Base-by-base conservation (phyloP, 2,329 filamentous ascomycete species). In the Cladosporium halotolerans region DNA sequence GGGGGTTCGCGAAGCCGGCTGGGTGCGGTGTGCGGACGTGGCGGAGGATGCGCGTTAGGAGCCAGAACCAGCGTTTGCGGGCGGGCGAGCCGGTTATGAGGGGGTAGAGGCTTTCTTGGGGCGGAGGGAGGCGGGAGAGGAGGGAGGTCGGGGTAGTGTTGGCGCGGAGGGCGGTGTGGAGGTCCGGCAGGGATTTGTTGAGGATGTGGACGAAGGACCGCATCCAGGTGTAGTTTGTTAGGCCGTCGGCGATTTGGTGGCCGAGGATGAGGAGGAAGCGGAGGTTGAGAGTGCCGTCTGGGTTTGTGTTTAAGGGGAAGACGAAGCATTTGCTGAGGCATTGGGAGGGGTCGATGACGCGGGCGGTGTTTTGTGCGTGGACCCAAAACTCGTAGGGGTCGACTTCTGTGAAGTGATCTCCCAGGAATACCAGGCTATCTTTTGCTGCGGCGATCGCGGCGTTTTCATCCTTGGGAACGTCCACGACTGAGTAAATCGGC, bases 81-180 rank as follows among this genome's bases (percentile, higher is more conserved):
- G 73, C 73, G 36, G 51, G 51, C 18, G 58, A 71, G 32, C 72
- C 72, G 1, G 61, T 42, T 0, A 75, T 65, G 0, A 56, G 59
- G 1, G 73, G 73, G 45, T 76, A 77, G 0, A 76, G 55, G 16
- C 74, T 72, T 63, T 77, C 75, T 62, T 77, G 74, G 1, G 74
- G 72, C 1, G 66, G 63, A 3, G 73, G 73, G 1, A 76, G 61
- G 14, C 62, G 62, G 5, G 40, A 43, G n/a, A 46, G 46, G 4
- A 75, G 61, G 11, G 53, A 52, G 6, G 55, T 23, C 6, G 60
- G 59, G 3, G 52, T 31, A 3, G 65, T 57, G 3, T 60, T 48
- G 1, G 48, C 19, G 9, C 28, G 42, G 10, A 72, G 58, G 9
- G 58, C 53, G 10, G 53, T 36, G 31, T 60, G 57, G 0, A 72